phyloP scores from a whole-genome alignment of 2,329 filamentous ascomycete species.

The Periconia sp. region DNA sequence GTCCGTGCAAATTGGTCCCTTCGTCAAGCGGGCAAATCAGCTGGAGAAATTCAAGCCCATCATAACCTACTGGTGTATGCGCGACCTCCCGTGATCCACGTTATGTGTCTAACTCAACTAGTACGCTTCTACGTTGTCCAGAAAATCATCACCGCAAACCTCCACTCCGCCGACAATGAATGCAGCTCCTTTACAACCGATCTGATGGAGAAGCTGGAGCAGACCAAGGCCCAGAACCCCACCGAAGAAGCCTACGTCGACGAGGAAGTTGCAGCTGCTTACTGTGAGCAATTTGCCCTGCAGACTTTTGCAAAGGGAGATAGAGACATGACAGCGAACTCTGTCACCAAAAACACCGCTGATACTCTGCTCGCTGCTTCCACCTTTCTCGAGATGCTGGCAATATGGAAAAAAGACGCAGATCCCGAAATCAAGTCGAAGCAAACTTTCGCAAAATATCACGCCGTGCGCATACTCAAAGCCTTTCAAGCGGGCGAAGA shows the following conservation, averaged over 20 bases:
- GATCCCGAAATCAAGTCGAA: conserved; percentile 79
- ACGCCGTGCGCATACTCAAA: conserved; percentile 85
- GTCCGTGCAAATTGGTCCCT: conserved; percentile 79
- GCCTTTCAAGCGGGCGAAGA: conserved; percentile 89
- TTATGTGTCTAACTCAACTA: conserved; percentile 19
- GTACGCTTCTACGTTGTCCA: conserved; percentile 72
- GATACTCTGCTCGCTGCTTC: conserved; percentile 92
- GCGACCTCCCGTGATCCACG: background rate
- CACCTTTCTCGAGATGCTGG: conserved; percentile 86
- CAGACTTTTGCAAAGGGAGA: conserved; percentile 87
- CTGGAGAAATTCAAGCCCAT: conserved; percentile 82
- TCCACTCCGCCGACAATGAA: conserved; percentile 79
- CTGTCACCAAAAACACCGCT: conserved; percentile 86
- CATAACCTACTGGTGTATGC: conserved; percentile 91
- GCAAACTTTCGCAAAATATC: conserved; percentile 96
- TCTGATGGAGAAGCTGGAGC: conserved; percentile 89
- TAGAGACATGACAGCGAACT: conserved; percentile 77
- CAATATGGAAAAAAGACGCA: conserved; percentile 73
- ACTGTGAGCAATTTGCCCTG: conserved; percentile 90
- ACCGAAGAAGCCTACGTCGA: conserved; percentile 83
- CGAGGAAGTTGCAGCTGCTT: conserved; percentile 83
- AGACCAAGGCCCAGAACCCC: conserved; percentile 72
- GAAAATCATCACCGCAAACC: conserved; percentile 77
- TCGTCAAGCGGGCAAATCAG: conserved; percentile 80
- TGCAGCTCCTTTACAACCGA: conserved; percentile 77